Evolutionary conservation across 257 asterid genomes (phyloP).

Genomic region (Solanum neorickii): DNA sequence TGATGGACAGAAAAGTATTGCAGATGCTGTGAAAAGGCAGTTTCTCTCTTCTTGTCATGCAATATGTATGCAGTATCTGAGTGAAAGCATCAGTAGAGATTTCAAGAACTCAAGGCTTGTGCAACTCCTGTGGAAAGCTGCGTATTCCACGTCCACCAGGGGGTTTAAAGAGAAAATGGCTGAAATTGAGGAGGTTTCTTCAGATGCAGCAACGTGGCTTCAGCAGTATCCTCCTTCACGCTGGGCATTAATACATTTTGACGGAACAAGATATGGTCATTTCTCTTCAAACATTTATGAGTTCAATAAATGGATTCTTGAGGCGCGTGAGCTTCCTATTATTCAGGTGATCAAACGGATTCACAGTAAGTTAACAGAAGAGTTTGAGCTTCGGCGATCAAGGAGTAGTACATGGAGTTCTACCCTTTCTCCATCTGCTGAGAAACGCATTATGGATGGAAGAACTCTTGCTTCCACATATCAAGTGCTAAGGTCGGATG

Average conservation of each 20-base stretch:
- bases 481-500: slow-evolving; percentile 64
- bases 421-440: slow-evolving; percentile 52
- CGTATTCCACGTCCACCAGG: slow-evolving; percentile 35
- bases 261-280: slow-evolving; percentile 50
- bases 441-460: slow-evolving; percentile 41
- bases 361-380: slow-evolving; percentile 33
- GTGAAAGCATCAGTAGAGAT: slow-evolving; percentile 55
- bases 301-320: slow-evolving; percentile 52
- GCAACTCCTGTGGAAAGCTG: slow-evolving; percentile 62
- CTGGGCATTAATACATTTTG: slow-evolving; percentile 54
- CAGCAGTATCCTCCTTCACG: slow-evolving; percentile 40
- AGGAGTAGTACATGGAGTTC: slow-evolving; percentile 44
- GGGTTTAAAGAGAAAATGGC: slow-evolving; percentile 46
- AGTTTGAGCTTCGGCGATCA: slow-evolving; percentile 40
- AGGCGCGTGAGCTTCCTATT: slow-evolving; percentile 60
- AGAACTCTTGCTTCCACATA: slow-evolving; percentile 33
- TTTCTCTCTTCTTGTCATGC: slow-evolving; percentile 39
- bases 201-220: slow-evolving; percentile 53
- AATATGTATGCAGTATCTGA: slow-evolving; percentile 53
- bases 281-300: slow-evolving; percentile 53
- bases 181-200: slow-evolving; percentile 50
- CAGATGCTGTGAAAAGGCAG: slow-evolving; percentile 50
- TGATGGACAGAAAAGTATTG: slow-evolving; percentile 38
- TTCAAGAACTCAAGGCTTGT: slow-evolving; percentile 61
- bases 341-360: slow-evolving; percentile 57